Evolutionary conservation across 805 yeast genomes (phyloP).

Genomic region (Metschnikowia sp.): DNA sequence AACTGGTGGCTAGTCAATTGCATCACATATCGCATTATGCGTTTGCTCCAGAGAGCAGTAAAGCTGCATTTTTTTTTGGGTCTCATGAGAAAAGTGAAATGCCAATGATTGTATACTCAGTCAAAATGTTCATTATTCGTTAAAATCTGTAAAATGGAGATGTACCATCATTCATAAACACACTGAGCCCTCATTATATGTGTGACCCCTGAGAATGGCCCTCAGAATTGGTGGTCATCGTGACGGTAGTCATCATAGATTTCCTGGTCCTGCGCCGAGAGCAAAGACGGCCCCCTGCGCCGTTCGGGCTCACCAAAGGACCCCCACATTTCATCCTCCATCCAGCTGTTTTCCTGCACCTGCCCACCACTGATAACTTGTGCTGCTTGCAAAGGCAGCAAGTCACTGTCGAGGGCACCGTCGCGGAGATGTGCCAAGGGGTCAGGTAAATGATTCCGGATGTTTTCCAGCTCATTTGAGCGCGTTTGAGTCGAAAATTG

Average conservation of each 20-base stretch:
- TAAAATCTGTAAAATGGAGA: too few relatives aligned
- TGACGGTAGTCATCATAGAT: conserved; percentile 42
- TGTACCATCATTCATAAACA: background rate
- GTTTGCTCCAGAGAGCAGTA: too few relatives aligned
- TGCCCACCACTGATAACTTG: conserved; percentile 40
- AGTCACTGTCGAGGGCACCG: conserved; percentile 30
- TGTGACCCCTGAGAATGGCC: background rate
- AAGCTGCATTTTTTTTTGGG: too few relatives aligned
- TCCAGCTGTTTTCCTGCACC: conserved; percentile 33
- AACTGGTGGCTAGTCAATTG: too few relatives aligned
- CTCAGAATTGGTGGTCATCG: conserved; percentile 24
- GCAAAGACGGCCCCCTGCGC: conserved; percentile 14
- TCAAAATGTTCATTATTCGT: too few relatives aligned
- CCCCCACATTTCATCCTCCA: conserved; percentile 30
- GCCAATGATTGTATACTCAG: too few relatives aligned
- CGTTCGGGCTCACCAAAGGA: background rate
- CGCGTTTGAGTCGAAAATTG: background rate
- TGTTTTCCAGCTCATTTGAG: conserved; percentile 1
- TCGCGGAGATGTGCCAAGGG: conserved; percentile 43
- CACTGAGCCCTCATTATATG: background rate
- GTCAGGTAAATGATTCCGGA: conserved; percentile 35
- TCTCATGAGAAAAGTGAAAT: too few relatives aligned
- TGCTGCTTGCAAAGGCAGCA: conserved; percentile 38
- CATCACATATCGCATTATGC: too few relatives aligned
- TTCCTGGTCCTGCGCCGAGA: conserved; percentile 33